A percentile compares a stretch with the other conserved stretches of the same genome.
Evolutionary conservation across 768 basidiomycete species (phyloP).

Genomic region (Lentinula boryana): DNA sequence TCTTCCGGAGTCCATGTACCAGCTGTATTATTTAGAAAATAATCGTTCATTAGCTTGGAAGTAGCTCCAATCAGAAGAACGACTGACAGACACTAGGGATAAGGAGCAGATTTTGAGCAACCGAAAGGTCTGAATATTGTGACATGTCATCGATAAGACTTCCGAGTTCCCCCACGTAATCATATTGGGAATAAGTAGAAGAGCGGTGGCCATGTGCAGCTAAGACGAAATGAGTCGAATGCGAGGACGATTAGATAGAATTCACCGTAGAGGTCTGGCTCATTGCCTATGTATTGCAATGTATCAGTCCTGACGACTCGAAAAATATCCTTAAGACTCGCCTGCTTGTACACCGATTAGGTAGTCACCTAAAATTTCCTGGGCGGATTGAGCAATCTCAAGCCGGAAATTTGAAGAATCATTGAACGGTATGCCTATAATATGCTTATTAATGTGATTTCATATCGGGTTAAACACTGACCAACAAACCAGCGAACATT

Average conservation of each 20-base stretch:
- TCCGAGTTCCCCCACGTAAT: constrained; percentile 32
- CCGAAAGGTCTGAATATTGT: constrained; percentile 17
- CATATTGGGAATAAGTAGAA: constrained; percentile 1
- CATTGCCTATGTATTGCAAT: constrained; percentile 13
- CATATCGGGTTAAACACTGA: constrained; percentile 7
- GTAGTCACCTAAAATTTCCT: constrained; percentile 45
- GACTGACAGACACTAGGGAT: constrained; percentile 24
- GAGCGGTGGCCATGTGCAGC: constrained; percentile 17
- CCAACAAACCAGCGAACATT: constrained; percentile 47
- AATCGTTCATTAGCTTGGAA: background rate
- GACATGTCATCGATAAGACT: constrained; percentile 27
- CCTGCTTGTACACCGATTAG: constrained; percentile 49
- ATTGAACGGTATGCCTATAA: constrained; percentile 40
- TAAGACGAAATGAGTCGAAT: constrained; percentile 35
- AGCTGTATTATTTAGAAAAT: constrained; percentile 13
- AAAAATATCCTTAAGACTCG: constrained; percentile 19
- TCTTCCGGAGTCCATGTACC: constrained; percentile 31
- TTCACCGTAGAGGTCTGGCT: constrained; percentile 27
- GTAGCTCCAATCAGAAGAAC: too few relatives aligned
- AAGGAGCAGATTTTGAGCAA: constrained; percentile 30
- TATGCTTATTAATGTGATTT: background rate
- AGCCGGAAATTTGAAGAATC: constrained; percentile 33
- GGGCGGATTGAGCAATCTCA: constrained; percentile 39
- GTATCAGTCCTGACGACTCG: background rate
- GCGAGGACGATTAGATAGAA: background rate